Percentiles rank a stretch among this genome's conserved stretches.
phyloP scores from a whole-genome alignment of 257 asterid species.

The Scutellaria galericulata region DNA sequence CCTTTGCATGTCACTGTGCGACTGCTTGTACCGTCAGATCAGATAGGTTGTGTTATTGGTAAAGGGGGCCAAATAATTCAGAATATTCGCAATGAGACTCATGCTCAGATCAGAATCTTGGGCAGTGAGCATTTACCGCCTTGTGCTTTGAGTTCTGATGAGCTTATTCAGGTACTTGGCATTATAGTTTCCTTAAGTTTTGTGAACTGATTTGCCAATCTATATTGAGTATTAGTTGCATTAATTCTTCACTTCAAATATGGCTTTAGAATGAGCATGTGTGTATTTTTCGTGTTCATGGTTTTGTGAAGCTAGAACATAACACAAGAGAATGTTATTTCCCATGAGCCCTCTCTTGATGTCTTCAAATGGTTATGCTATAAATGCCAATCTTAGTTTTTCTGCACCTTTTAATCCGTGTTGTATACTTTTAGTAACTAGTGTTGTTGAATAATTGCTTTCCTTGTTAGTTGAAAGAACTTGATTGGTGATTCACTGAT shows the following conservation, averaged over 20 bases:
- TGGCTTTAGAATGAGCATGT: constrained; percentile 7
- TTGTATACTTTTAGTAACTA: background rate
- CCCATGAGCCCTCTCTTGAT: background rate
- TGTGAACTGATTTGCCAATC: background rate
- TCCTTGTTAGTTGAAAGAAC: constrained; percentile 1
- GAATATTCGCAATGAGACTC: constrained; percentile 57
- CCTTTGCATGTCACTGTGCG: constrained; percentile 54
- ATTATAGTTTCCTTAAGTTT: background rate
- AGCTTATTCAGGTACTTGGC: constrained; percentile 72
- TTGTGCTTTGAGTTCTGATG: constrained; percentile 87
- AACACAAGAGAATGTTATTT: constrained; percentile 6
- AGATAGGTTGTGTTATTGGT: constrained; percentile 64
- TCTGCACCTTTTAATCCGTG: background rate
- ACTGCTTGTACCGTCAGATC: constrained; percentile 57
- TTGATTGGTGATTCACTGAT: constrained; percentile 8
- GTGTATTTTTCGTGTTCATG: constrained; percentile 2
- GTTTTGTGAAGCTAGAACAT: constrained; percentile 11
- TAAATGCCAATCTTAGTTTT: background rate
- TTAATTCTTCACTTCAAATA: background rate
- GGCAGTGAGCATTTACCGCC: constrained; percentile 89
- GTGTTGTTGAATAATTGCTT: constrained; percentile 27
- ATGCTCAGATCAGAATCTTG: constrained; percentile 77
- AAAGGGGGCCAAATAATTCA: constrained; percentile 60
- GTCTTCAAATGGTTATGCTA: constrained; percentile 19
- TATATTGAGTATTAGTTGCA: constrained; percentile 21